Conservation (phyloP, 2,329 filamentous ascomycete species). For the Nigrospora osmanthi region DNA sequence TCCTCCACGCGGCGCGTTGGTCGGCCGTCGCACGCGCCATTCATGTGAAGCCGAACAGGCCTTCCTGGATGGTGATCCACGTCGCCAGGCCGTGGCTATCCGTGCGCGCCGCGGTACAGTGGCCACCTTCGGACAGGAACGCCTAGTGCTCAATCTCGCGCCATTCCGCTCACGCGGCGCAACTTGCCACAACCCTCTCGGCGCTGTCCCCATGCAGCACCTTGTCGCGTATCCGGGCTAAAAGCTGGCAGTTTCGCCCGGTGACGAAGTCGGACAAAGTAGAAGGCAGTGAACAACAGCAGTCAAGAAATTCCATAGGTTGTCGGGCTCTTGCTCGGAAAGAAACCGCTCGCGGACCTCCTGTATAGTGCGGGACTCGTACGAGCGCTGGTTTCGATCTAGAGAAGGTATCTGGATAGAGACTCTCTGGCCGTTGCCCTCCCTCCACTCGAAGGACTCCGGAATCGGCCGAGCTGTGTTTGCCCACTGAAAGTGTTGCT, state of each 20-base stretch:
- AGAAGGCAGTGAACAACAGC: too few relatives aligned
- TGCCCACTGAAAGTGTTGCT: constrained; percentile 1
- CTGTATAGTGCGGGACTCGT: neutral
- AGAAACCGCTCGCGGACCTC: neutral
- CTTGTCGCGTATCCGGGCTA: neutral
- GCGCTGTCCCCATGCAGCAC: constrained; percentile 1
- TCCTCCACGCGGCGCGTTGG: constrained; percentile 16
- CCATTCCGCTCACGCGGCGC: constrained; percentile 23
- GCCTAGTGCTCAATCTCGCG: constrained; percentile 23
- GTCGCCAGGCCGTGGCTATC: constrained; percentile 25
- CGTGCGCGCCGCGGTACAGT: constrained; percentile 24
- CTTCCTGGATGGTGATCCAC: constrained; percentile 18
- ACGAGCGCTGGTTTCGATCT: neutral
- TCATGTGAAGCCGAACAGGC: constrained; percentile 19
- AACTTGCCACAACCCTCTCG: constrained; percentile 8
- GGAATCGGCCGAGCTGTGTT: neutral
- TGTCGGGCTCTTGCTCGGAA: too few relatives aligned
- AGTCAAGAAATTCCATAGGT: too few relatives aligned
- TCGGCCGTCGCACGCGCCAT: constrained; percentile 18
- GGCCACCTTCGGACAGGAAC: constrained; percentile 23
- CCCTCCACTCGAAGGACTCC: constrained; percentile 1
- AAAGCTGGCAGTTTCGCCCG: constrained; percentile 2
- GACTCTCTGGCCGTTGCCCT: neutral
- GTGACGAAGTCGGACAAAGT: too few relatives aligned
- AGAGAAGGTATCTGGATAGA: constrained; percentile 2